Conservation (phyloP, 2,329 filamentous ascomycete genomes). For the Fusarium nisikadoi region DNA sequence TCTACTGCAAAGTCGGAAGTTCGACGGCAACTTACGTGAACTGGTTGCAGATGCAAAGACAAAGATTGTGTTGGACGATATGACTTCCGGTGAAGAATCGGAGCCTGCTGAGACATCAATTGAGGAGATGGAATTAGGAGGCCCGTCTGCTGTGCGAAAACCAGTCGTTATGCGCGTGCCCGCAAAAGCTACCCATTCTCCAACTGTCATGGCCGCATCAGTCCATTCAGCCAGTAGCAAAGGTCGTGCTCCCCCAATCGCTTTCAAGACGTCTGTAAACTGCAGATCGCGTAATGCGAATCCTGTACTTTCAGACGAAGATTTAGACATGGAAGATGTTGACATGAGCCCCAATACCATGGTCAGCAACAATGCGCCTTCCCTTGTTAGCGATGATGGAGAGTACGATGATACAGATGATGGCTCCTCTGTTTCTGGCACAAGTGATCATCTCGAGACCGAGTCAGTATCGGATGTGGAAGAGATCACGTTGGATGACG, state of each 20-base stretch:
- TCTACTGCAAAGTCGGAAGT: conserved; percentile 70
- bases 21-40: conserved; percentile 68
- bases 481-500: conserved; percentile 70
- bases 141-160: conserved; percentile 44
- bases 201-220: conserved; percentile 54
- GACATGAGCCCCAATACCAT: conserved; percentile 76
- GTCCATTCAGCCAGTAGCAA: conserved; percentile 68
- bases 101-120: conserved; percentile 49
- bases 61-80: conserved; percentile 61
- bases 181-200: conserved; percentile 65
- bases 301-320: conserved; percentile 54
- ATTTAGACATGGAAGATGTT: conserved; percentile 64
- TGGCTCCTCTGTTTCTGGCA: conserved; percentile 68
- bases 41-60: conserved; percentile 69
- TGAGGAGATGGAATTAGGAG: conserved; percentile 14
- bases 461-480: conserved; percentile 69
- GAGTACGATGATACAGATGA: conserved; percentile 80
- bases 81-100: conserved; percentile 65
- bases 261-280: conserved; percentile 52
- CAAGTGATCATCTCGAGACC: conserved; percentile 66
- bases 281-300: conserved; percentile 36
- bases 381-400: conserved; percentile 82
- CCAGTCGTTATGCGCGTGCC: conserved; percentile 68
- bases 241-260: conserved; percentile 55
- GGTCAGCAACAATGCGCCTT: conserved; percentile 80